These are phyloP conservation scores for Astragalus glycyphyllos DNA, from an alignment of 306 rosid species.

Conservation along the genomic window DNA sequence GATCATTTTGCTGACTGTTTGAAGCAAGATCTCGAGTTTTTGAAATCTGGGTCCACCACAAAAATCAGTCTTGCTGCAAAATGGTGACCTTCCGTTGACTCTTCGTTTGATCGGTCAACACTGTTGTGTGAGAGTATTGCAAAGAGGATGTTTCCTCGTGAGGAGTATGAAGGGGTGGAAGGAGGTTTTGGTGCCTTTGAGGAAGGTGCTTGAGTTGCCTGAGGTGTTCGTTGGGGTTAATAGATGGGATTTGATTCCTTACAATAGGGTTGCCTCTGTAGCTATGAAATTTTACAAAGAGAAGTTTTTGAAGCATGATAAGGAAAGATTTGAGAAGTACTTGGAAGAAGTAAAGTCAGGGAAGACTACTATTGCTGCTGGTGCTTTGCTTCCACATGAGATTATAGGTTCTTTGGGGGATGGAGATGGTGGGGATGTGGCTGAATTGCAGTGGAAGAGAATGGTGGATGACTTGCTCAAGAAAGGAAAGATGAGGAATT, in stretches of 20 bases:
- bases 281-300: conserved; percentile 60
- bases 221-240: conserved; percentile 69
- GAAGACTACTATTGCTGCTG: conserved; percentile 54
- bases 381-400: conserved; percentile 69
- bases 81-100: conserved; percentile 79
- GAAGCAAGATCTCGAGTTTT: conserved; percentile 52
- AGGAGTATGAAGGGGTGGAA: conserved; percentile 63
- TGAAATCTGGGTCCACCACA: conserved; percentile 35
- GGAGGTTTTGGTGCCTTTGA: conserved; percentile 61
- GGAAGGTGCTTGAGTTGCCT: conserved; percentile 65
- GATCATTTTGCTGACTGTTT: conserved; percentile 61
- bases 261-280: conserved; percentile 64
- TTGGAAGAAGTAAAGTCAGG: conserved; percentile 50
- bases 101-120: conserved; percentile 60
- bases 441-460: conserved; percentile 75
- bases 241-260: conserved; percentile 54
- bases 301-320: conserved; percentile 56
- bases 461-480: conserved; percentile 57
- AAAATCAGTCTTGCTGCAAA: conserved; percentile 66
- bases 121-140: conserved; percentile 70
- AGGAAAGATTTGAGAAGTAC: conserved; percentile 52
- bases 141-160: conserved; percentile 55
- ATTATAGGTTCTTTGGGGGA: conserved; percentile 37
- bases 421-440: conserved; percentile 49
- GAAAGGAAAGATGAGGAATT: conserved; percentile 55